Conservation (phyloP, 2,329 filamentous ascomycete genomes). For the Bisporella sp. region DNA sequence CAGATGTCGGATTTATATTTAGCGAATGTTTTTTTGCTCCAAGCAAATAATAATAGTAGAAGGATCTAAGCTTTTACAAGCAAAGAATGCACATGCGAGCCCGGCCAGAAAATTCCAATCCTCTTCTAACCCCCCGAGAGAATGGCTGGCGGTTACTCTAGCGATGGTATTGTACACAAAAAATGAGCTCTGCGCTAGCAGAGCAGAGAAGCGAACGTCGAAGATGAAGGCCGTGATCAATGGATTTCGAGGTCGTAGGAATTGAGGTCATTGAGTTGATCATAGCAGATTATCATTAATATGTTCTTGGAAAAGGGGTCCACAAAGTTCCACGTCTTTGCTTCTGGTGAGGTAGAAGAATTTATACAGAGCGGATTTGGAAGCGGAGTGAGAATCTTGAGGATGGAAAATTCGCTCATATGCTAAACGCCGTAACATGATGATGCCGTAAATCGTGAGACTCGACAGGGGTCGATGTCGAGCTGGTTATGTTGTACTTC, state of each 20-base stretch:
- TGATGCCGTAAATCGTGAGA: constrained; percentile 26
- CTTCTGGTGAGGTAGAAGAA: constrained; percentile 6
- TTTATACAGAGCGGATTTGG: constrained; percentile 22
- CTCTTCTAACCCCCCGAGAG: too few relatives aligned
- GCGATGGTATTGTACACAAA: constrained; percentile 22
- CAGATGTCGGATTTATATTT: neutral
- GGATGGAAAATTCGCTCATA: constrained; percentile 20
- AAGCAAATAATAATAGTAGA: neutral
- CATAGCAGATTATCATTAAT: constrained; percentile 20
- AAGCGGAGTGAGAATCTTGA: constrained; percentile 9
- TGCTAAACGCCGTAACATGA: constrained; percentile 27
- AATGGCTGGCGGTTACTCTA: constrained; percentile 24
- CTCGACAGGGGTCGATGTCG: constrained; percentile 16
- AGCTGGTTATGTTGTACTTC: constrained; percentile 5
- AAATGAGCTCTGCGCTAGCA: neutral
- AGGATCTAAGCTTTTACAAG: too few relatives aligned
- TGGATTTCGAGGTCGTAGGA: constrained; percentile 4
- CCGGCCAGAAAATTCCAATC: too few relatives aligned
- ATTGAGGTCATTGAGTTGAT: constrained; percentile 1
- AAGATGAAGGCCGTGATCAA: constrained; percentile 13
- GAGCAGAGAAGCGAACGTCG: constrained; percentile 4
- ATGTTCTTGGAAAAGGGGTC: constrained; percentile 13
- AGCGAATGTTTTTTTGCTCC: neutral
- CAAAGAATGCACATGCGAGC: too few relatives aligned
- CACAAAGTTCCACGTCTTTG: neutral